phyloP scores from a whole-genome alignment of 257 asterid species.

The Nicotiana sylvestris region DNA sequence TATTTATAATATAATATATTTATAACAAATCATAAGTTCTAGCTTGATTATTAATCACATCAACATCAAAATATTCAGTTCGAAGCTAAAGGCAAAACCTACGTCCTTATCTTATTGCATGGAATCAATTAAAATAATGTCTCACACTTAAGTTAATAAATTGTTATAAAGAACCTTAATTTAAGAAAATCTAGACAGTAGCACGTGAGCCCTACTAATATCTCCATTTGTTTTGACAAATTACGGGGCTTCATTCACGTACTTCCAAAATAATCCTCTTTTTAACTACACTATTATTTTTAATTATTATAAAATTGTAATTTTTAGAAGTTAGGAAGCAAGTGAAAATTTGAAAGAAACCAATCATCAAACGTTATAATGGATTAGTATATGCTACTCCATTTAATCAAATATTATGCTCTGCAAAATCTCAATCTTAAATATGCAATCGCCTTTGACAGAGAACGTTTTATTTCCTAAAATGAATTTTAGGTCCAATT shows the following conservation, averaged over 20 bases:
- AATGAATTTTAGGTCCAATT: too few species aligned
- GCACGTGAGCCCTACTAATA: slow-evolving; percentile 24
- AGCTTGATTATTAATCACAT: neutral
- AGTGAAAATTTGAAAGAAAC: neutral
- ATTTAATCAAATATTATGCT: too few species aligned
- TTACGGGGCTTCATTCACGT: slow-evolving; percentile 3
- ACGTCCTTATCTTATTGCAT: slow-evolving; percentile 6
- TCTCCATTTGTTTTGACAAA: neutral
- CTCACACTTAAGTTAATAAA: neutral
- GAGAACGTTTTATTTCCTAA: too few species aligned
- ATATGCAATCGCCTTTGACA: too few species aligned
- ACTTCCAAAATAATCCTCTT: slow-evolving; percentile 23
- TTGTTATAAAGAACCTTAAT: neutral
- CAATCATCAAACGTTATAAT: too few species aligned
- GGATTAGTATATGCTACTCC: too few species aligned
- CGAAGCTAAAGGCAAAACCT: neutral
- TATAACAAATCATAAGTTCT: neutral
- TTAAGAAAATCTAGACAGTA: neutral
- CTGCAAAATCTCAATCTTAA: too few species aligned
- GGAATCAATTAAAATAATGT: neutral
- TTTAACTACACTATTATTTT: neutral
- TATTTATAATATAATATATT: too few species aligned
- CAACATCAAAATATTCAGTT: neutral
- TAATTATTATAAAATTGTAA: neutral
- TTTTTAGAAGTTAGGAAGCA: neutral